Evolutionary conservation across 495 filamentous ascomycete genomes (phyloP), one percentile per base, ranked within the genome.

Genomic region (Tuber magnatum): DNA sequence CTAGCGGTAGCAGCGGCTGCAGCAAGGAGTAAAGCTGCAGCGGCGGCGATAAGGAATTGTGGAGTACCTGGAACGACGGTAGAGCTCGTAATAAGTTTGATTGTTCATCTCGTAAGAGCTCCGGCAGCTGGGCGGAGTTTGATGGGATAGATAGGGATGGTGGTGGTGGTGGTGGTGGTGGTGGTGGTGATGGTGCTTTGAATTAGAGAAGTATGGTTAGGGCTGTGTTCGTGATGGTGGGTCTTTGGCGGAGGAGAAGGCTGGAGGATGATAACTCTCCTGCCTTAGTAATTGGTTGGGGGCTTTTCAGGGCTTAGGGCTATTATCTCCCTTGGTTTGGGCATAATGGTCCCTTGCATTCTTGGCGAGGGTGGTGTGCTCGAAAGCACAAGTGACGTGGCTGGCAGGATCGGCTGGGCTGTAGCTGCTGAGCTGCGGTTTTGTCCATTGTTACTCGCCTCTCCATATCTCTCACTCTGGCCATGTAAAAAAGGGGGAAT

Each of bases 31-130:
- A 70, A 68, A 42, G 77, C 65, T 78, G 56, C 71, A 46, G 74
- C 61, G 71, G 70, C 72, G 61, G 46, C 69, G 78, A 70, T 71
- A 76, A 43, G 68, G 73, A 75, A 75, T 81, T 77, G 48, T 73
- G 77, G 78, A 84, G 83, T 92, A 97, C 94, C 93, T 97, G 90
- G 93, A 95, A 86, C 93, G 92, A 80, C 94, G 93, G 84, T 99
- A 99, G 78, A 99, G 89, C 88, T 99, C 95, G 84, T 97, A 98
- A 85, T 92, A 97, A 76, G 88, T 86, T 77, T 86, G 84, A 76
- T 78, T 81, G 72, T 81, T 81, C 80, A 81, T 81, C 14, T 65
- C 18, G 56, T 18, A 20, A 65, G 56, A 6, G 56, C 32, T 65
- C 14, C 35, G 28, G 32, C 14, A 14, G 12, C n/a, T 35, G 56